Evolutionary conservation across 140 eudicot species (phyloP).

Genomic region (Ambrosia hybrid): DNA sequence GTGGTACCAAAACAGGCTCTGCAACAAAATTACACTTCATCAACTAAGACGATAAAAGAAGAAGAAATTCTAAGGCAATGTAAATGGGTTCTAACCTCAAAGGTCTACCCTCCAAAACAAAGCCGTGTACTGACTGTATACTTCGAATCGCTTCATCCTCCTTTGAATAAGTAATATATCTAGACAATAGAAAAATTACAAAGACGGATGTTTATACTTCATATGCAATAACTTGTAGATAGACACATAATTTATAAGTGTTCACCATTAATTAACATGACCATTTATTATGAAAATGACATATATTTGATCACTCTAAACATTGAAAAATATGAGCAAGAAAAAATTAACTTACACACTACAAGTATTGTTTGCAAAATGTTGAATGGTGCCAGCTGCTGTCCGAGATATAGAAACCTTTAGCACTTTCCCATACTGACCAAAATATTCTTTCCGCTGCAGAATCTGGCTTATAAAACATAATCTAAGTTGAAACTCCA

Average conservation of each 20-base stretch:
- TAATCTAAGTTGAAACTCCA: background rate
- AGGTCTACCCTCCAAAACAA: slow-evolving; percentile 38
- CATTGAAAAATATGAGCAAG: too few species aligned
- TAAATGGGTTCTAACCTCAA: too few species aligned
- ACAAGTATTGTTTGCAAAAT: slow-evolving; percentile 89
- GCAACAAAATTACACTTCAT: too few species aligned
- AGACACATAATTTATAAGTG: too few species aligned
- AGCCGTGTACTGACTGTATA: too few species aligned
- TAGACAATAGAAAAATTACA: slow-evolving; percentile 24
- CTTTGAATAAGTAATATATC: slow-evolving; percentile 46
- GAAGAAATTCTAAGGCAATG: too few species aligned
- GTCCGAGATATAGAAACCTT: slow-evolving; percentile 98
- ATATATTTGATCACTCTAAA: too few species aligned
- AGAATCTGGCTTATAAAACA: slow-evolving; percentile 59
- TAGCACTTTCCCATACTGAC: slow-evolving; percentile 92
- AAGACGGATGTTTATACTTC: background rate
- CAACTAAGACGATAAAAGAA: too few species aligned
- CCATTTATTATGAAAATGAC: too few species aligned
- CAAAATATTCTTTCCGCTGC: slow-evolving; percentile 80
- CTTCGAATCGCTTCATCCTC: too few species aligned
- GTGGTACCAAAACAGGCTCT: too few species aligned
- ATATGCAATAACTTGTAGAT: background rate
- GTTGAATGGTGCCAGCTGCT: slow-evolving; percentile 88
- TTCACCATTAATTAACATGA: too few species aligned
- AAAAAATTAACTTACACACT: slow-evolving; percentile 75